These are phyloP conservation scores for Rhodotorula diobovata DNA, from an alignment of 768 basidiomycete genomes.

Conservation along the genomic window DNA sequence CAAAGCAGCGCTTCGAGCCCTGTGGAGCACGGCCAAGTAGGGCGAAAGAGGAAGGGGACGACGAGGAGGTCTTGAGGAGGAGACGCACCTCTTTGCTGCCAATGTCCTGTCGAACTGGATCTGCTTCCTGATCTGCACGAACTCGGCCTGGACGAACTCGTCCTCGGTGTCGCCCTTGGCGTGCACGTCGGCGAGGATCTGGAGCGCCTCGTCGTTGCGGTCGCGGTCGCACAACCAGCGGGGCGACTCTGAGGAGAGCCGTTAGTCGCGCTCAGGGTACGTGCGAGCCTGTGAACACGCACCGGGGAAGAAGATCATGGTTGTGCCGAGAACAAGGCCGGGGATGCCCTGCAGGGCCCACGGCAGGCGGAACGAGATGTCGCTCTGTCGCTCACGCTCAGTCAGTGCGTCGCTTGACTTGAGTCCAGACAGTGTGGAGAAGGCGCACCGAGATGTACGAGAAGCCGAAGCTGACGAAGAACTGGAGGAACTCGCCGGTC, in stretches of 20 bases:
- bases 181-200: conserved; percentile 70
- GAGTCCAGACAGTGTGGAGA: too few species aligned
- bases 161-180: conserved; percentile 59
- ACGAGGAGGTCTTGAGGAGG: too few species aligned
- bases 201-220: conserved; percentile 55
- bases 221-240: conserved; percentile 5
- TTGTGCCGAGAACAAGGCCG: conserved; percentile 62
- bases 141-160: conserved; percentile 66
- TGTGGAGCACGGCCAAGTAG: too few species aligned
- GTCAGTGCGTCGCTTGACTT: too few species aligned
- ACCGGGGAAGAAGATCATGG: conserved; percentile 64
- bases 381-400: too few species aligned
- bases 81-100: conserved; percentile 44
- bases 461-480: conserved; percentile 44
- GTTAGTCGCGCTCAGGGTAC: not conserved
- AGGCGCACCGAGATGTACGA: conserved; percentile 49
- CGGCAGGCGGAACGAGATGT: conserved; percentile 58
- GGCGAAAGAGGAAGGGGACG: too few species aligned
- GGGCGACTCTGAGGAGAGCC: not conserved
- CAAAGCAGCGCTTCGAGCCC: too few species aligned
- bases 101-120: conserved; percentile 53
- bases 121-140: conserved; percentile 44
- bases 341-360: conserved; percentile 62
- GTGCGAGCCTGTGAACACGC: not conserved
- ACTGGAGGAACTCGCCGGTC: not conserved